Evolutionary conservation across 805 yeast genomes (phyloP), one percentile per base, ranked within the genome.

Genomic region (Candida koratica): DNA sequence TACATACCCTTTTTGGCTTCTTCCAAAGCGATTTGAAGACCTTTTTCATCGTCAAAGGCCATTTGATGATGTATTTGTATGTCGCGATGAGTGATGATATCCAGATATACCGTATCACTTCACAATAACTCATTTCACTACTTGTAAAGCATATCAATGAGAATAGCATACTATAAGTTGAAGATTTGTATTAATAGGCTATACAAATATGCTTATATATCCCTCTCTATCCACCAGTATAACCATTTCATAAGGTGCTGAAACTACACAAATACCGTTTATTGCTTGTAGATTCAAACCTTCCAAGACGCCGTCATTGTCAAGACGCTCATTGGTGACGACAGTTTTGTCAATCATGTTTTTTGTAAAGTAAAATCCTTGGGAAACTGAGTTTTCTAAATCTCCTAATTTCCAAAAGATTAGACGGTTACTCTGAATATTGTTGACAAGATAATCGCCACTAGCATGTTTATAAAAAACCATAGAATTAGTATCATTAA

Each of bases 211-310:
- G 16, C 19, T 41, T 8, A 85, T 63, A 2, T 61, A 64, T 0
- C 95, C 95, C 27, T 75, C 69, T 38, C 86, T 60, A 46, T 84
- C 94, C 2, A 64, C 86, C 2, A 83, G 67, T 3, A 84, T 59
- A 2, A 84, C 53, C 77, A 84, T 71, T 26, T 73, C 75, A 39
- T 69, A 72, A 0, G 86, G 86, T 7, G 55, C 50, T 11, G 60
- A 44, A 11, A 77, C 53, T 12, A 73, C 48, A 0, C 67, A 69
- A 4, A 80, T 57, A 25, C 63, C 80, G 2, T 35, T 39, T 9
- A 41, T 67, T 2, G 61, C 46, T 38, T 80, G 84, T 25, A 64
- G 69, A 40, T 77, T 10, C 10, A 17, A 14, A n/a, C 4, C 12
- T 12, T 23, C 36, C 18, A 13, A 8, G 15, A 12, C 12, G 8